Evolutionary conservation across 148 eudicot species (phyloP), one percentile per base, ranked within the genome.

Genomic region (Mesembryanthemum crystallinum): DNA sequence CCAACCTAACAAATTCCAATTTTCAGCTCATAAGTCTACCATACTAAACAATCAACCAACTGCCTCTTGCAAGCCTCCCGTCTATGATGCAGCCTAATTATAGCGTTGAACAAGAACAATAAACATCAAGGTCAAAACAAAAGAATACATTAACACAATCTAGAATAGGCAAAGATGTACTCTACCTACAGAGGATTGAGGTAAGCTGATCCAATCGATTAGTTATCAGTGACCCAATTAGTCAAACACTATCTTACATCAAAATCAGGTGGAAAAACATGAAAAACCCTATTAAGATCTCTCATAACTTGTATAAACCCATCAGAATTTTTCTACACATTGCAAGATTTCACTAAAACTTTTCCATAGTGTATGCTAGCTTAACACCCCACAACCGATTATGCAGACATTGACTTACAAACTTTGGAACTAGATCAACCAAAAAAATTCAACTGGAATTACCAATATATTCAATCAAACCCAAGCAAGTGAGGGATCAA

Each of bases 401-500:
- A 65, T 20, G 69, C 69, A 35, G 45, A 43, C 30, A 42, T 43
- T 37, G 17, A 57, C 25, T 14, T 1, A 52, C 0, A 10, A 25
- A 57, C 21, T 30, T 32, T 4, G 15, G 59, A 54, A 54, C 32
- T 35, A 66, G 2, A 17, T n/a, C 28, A 42, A 42, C 70, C 24
- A 39, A 66, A 39, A 24, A 64, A 32, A n/a, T n/a, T 27, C 59
- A 54, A 45, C 8, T 47, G 0, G 37, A 73, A 39, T 37, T 9
- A 65, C 55, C 67, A n/a, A n/a, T 45, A 29, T 67, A 10, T 37
- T 67, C 3, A 20, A 51, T 32, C 20, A 25, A 69, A 69, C 32
- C 62, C 59, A 66, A 73, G 20, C 39, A 73, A 29, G 65, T 42
- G n/a, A 24, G 64, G 62, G 74, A 79, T 73, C 72, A 67, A 73